These are phyloP conservation scores for Cutaneotrichosporon mucoides DNA, from an alignment of 1,284 basidiomycete species.

Conservation along the genomic window DNA sequence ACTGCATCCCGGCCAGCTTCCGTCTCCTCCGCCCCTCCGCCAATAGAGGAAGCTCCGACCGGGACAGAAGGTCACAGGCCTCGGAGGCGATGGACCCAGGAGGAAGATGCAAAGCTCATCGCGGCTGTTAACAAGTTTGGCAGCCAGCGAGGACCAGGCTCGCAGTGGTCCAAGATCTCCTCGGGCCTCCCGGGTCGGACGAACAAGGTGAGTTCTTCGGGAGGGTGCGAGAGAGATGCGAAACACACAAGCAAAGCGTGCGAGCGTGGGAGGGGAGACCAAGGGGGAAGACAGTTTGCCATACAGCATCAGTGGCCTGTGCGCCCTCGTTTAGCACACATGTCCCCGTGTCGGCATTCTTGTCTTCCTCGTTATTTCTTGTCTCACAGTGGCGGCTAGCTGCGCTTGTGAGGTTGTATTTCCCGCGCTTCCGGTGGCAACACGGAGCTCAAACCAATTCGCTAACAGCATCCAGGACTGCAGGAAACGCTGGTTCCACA, in stretches of 20 bases:
- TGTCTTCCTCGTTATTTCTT: too few relatives aligned
- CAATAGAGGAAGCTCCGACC: background rate
- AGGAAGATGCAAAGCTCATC: slow-evolving; percentile 21
- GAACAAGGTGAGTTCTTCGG: slow-evolving; percentile 19
- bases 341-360: too few relatives aligned
- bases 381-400: too few relatives aligned
- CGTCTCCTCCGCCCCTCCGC: background rate
- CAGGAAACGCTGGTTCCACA: slow-evolving; percentile 26
- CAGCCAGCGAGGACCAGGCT: slow-evolving; percentile 12
- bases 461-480: slow-evolving; percentile 17
- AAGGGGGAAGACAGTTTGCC: too few relatives aligned
- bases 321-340: too few relatives aligned
- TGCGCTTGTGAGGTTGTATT: too few relatives aligned
- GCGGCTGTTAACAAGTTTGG: slow-evolving; percentile 21
- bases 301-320: too few relatives aligned
- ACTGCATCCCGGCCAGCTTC: background rate
- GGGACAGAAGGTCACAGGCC: slow-evolving; percentile 1
- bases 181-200: slow-evolving; percentile 13
- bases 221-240: background rate
- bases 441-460: background rate
- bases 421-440: too few relatives aligned
- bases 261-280: too few relatives aligned
- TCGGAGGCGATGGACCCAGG: slow-evolving; percentile 17
- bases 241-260: too few relatives aligned
- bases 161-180: slow-evolving; percentile 21